A percentile compares a stretch with the other conserved stretches of the same genome.
Conservation (phyloP, 441 rosid species). For the Jatropha multifida region DNA sequence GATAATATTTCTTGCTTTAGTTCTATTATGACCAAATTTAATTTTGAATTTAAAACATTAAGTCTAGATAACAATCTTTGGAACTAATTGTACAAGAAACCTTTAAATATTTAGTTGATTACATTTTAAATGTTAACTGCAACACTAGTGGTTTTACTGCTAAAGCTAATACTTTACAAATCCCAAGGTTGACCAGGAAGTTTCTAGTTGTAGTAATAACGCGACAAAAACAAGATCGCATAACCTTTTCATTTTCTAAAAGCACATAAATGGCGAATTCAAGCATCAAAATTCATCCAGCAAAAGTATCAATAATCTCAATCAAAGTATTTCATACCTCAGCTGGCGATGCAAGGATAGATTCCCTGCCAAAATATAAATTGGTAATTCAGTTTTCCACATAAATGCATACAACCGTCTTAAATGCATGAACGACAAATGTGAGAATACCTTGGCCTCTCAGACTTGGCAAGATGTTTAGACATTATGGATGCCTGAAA, state of each 20-base stretch:
- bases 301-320: neutral
- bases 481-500: constrained; percentile 78
- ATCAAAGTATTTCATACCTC: constrained; percentile 33
- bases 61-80: too few relatives aligned
- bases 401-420: neutral
- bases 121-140: too few relatives aligned
- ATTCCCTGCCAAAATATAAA: constrained; percentile 46
- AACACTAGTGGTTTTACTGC: neutral
- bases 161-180: neutral
- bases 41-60: too few relatives aligned
- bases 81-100: too few relatives aligned
- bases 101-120: too few relatives aligned
- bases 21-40: too few relatives aligned
- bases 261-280: neutral
- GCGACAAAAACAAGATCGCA: neutral
- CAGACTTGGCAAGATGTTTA: constrained; percentile 66
- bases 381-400: constrained; percentile 16
- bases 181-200: neutral
- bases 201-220: neutral
- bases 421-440: neutral
- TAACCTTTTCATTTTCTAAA: neutral
- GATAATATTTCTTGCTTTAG: too few relatives aligned
- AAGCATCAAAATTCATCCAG: neutral
- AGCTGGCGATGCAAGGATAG: constrained; percentile 41
- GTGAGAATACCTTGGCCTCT: constrained; percentile 57